Percentiles rank a stretch among this genome's conserved stretches.
phyloP scores from a whole-genome alignment of 768 basidiomycete species.

The Dioszegia aurantiaca region DNA sequence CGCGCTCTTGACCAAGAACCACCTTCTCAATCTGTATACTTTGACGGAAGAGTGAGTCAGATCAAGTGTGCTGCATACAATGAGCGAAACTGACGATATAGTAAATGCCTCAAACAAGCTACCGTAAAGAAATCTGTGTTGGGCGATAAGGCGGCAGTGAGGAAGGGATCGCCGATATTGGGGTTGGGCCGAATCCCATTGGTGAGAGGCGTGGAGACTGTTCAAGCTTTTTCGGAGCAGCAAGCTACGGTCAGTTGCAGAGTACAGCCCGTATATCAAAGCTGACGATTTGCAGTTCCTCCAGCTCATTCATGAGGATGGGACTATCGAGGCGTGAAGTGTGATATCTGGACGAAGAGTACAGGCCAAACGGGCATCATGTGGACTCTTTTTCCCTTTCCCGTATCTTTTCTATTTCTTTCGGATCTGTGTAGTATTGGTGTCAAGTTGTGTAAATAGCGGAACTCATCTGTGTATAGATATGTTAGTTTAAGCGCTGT shows the following conservation, averaged over 20 bases:
- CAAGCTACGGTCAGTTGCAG: constrained; percentile 61
- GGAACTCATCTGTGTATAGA: not conserved
- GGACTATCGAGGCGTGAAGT: constrained; percentile 11
- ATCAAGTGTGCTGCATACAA: constrained; percentile 48
- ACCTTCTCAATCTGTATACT: constrained; percentile 78
- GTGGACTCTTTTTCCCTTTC: constrained; percentile 6
- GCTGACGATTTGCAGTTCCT: constrained; percentile 22
- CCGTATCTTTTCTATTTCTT: not conserved
- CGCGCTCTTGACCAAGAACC: constrained; percentile 78
- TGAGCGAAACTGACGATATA: constrained; percentile 47
- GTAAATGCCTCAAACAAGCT: constrained; percentile 87
- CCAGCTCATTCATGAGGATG: constrained; percentile 26
- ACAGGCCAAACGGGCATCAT: no score
- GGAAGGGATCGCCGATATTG: constrained; percentile 62
- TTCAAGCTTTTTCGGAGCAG: constrained; percentile 64
- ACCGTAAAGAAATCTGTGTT: constrained; percentile 82
- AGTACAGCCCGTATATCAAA: not conserved
- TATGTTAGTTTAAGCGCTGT: no score
- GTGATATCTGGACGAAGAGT: no score
- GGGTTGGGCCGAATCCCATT: constrained; percentile 69
- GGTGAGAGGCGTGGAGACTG: constrained; percentile 59
- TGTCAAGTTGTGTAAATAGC: not conserved
- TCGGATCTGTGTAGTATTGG: not conserved
- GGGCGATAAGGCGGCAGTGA: constrained; percentile 75
- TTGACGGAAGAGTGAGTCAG: constrained; percentile 96